These are phyloP conservation scores for Fusarium xyrophilum DNA, from an alignment of 2,329 filamentous ascomycete genomes.

Conservation along the genomic window DNA sequence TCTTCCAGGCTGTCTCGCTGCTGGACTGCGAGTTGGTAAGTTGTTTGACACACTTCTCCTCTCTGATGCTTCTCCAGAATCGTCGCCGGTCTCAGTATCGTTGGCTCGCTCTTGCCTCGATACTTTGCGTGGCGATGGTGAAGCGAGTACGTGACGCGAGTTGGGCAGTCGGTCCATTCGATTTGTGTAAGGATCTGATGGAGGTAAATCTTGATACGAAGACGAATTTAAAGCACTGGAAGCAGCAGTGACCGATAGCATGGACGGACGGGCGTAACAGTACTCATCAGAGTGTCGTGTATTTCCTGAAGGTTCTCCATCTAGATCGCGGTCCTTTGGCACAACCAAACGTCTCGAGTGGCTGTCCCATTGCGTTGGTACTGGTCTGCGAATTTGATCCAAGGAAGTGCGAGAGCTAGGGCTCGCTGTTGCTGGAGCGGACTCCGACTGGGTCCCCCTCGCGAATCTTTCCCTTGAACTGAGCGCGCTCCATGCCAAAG, in stretches of 20 bases:
- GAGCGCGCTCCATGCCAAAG: constrained; percentile 65
- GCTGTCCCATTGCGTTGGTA: constrained; percentile 59
- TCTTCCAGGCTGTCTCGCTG: constrained; percentile 20
- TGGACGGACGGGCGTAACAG: constrained; percentile 49
- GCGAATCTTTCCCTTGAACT: constrained; percentile 49
- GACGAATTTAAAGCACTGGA: constrained; percentile 59
- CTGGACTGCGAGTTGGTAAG: constrained; percentile 25
- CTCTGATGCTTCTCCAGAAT: constrained; percentile 35
- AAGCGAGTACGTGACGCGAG: constrained; percentile 12
- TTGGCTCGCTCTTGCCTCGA: constrained; percentile 27
- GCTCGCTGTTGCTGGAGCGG: constrained; percentile 26
- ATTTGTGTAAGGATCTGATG: constrained; percentile 25
- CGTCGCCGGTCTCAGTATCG: constrained; percentile 29
- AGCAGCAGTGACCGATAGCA: constrained; percentile 62
- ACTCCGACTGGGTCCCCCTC: constrained; percentile 40
- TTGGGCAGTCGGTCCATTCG: constrained; percentile 26
- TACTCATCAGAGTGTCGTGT: constrained; percentile 52
- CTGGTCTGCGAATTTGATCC: constrained; percentile 46
- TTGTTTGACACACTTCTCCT: constrained; percentile 25
- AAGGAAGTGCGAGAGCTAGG: constrained; percentile 38
- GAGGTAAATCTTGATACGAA: constrained; percentile 37
- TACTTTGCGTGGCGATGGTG: constrained; percentile 23
- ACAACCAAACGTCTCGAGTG: constrained; percentile 60
- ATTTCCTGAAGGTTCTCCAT: constrained; percentile 43
- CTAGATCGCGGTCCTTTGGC: constrained; percentile 46